Base-by-base conservation (phyloP, 495 filamentous ascomycete species). In the Xylaria palmicola region DNA sequence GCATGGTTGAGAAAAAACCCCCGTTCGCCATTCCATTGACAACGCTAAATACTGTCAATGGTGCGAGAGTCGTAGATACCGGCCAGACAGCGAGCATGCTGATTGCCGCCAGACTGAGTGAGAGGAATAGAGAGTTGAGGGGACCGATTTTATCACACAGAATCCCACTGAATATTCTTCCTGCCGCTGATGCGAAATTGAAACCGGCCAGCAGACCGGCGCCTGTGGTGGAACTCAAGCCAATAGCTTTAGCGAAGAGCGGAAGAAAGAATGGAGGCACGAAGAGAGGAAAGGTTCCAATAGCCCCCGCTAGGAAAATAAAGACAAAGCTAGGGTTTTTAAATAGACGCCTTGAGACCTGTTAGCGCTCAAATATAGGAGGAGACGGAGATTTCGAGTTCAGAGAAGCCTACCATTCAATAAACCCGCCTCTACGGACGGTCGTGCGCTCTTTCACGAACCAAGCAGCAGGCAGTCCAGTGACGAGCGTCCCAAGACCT, bases 191-290 rank as follows among this genome's bases (percentile, higher is more conserved):
- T 10, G 77, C 78, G 29, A 83, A 79, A 56, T 82, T 85, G 70
- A 84, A 86, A 20, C 76, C 83, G 6, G 83, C 82, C 0, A 86
- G 76, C 1, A 85, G 65, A 40, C 74, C 80, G 1, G 83, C 83
- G 0, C 83, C 83, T 0, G 74, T 76, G 20, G 72, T 73, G 13
- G 82, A 75, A 0, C 74, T 71, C 41, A 84, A 68, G 1, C 79
- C 78, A 81, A 69, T 62, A 17, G 67, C 59, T 9, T 56, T 56
- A 39, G 60, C 54, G 36, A 67, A 69, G 22, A 69, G 67, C 0
- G 85, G 84, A 0, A 87, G 66, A 65, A 85, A 86, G 69, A 84
- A 86, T 0, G 84, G 80, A 0, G 85, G 85, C 2, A 87, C 83
- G 51, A 85, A 79, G 8, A 86, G 75, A 0, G 84, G 80, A 64